These are phyloP conservation scores for Pholiota conissans DNA, from an alignment of 768 basidiomycete species.

Conservation along the genomic window DNA sequence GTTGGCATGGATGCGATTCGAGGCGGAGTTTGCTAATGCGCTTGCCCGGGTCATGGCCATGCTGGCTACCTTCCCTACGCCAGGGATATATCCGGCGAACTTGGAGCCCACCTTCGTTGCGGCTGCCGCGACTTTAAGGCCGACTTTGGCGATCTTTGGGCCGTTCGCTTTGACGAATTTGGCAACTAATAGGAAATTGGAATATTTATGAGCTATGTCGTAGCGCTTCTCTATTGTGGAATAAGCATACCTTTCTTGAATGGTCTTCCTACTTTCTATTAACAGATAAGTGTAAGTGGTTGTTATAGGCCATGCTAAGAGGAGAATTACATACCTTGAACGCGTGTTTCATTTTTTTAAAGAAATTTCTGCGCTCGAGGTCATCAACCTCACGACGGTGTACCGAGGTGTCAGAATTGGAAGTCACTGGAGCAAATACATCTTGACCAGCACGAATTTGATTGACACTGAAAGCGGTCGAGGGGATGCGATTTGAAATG, in stretches of 20 bases:
- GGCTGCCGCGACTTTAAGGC: slow-evolving; percentile 9
- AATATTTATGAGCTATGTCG: too few species aligned
- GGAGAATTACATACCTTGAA: neutral
- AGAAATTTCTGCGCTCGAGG: neutral
- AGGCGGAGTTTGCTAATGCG: slow-evolving; percentile 4
- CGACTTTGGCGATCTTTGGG: slow-evolving; percentile 12
- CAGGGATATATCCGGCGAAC: slow-evolving; percentile 12
- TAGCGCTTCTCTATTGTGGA: too few species aligned
- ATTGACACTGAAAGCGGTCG: neutral
- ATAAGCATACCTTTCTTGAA: neutral
- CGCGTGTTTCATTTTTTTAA: neutral
- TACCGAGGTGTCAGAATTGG: neutral
- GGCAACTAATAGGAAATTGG: too few species aligned
- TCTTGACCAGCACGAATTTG: neutral
- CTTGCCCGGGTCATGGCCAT: slow-evolving; percentile 4
- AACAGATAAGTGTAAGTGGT: neutral
- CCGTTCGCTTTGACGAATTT: slow-evolving; percentile 11
- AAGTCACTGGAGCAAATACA: neutral
- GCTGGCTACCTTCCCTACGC: slow-evolving; percentile 5
- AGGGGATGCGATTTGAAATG: neutral
- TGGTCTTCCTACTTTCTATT: neutral
- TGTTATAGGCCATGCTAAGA: neutral
- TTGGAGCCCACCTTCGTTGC: slow-evolving; percentile 7
- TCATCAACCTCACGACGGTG: neutral
- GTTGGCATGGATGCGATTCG: slow-evolving; percentile 9